Base-by-base conservation (phyloP, 1,284 basidiomycete genomes). In the Moesziomyces aphidis region DNA sequence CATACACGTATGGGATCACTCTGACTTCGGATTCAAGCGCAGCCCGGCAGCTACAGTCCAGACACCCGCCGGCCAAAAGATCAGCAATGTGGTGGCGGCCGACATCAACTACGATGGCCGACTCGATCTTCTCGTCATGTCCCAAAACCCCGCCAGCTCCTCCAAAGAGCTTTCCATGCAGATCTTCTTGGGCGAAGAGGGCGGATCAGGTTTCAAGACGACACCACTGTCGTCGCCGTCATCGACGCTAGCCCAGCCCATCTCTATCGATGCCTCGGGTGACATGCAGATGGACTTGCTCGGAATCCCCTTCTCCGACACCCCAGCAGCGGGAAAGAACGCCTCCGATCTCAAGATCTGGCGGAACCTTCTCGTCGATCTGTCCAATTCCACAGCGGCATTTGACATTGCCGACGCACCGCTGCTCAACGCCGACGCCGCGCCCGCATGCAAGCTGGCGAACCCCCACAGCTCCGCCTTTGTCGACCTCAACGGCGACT, bases 401-500 rank as follows among this genome's bases (percentile, higher is more conserved):
- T 73, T 76, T 24, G 60, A 67, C 19, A 55, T 73, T 26, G 50
- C 57, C 17, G 67, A 55, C 26, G 52, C 61, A 6, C 67, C 71
- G 34, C 54, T 69, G 10, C 49, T 69, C 7, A 56, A 73, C 24
- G 60, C 61, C 7, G n/a, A 39, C 28, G 55, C 67, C 17, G 61
- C 61, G 24, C 74, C 78, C 1, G 52, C 64, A 21, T 99, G 97
- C 85, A 89, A 87, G 15, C 85, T 96, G 13, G 89, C 92, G 3
- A 90, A 91, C 74, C 95, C 95, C 1, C 97, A 99, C 84, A 95
- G 92, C 82, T 97, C 95, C 83, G 94, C 95, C 0, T 92, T 94
- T n/a, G 89, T 98, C 19, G 96, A 99, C 83, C 86, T 99, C 51
- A 91, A 99, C 76, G 96, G 96, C 15, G 96, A 99, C 85, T 99